Base-by-base conservation (phyloP, 441 rosid species). In the Populus hybrid region DNA sequence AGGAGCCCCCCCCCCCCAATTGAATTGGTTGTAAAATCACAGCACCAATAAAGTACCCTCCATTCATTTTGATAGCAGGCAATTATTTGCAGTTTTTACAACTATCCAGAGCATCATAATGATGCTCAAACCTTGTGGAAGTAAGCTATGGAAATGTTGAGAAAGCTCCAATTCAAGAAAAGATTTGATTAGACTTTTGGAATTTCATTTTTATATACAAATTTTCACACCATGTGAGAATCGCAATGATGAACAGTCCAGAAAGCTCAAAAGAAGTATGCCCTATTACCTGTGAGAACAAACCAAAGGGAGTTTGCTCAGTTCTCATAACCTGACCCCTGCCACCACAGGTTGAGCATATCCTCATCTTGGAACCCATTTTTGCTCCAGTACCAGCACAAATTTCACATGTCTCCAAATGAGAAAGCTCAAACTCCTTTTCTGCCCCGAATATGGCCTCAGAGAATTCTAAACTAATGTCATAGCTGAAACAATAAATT, bases 241-340 rank as follows among this genome's bases (percentile, higher is more conserved):
- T 45, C 21, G 23, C 64, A 63, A 29, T 20, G 24, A 33, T 21
- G 45, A 77, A 74, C 68, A 77, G 23, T 76, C 38, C 12, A 78
- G 9, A 71, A 81, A 71, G 29, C 10, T 28, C 68, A 53, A 42
- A 56, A 7, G 65, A 74, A 84, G 79, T 64, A 75, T 18, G 61
- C 65, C 42, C 61, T 68, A 14, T 36, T 84, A 95, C 99, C 98
- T 95, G 98, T 38, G 98, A 95, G 87, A 92, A 95, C 91, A 93
- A 63, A 78, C 99, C 99, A 87, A 93, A 95, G 65, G 98, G 98
- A 73, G 99, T 95, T 84, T 89, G 93, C 84, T 95, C 98, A 64
- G 98, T 94, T 85, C 93, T 89, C 99, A 95, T 95, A 82, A 95
- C 97, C 84, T 95, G 99, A 86, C 99, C 99, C 84, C 99, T 89